phyloP scores from a whole-genome alignment of 2,329 filamentous ascomycete species.

The Pseudogymnoascus sp. region DNA sequence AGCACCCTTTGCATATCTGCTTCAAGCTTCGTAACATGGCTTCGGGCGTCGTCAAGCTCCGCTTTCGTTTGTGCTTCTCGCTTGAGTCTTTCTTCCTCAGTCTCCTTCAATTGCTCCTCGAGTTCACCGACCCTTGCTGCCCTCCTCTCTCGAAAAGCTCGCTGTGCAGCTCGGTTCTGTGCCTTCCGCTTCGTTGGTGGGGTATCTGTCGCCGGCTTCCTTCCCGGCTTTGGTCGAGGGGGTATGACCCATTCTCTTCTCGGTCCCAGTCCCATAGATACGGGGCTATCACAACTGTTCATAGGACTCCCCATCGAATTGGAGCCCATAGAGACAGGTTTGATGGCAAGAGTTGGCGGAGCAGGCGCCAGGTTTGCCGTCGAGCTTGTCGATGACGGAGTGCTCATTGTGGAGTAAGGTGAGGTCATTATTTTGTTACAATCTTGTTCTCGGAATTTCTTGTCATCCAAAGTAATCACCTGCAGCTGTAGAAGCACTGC shows the following conservation, averaged over 20 bases:
- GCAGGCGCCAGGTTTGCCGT: conserved; percentile 27
- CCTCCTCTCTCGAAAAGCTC: conserved; percentile 80
- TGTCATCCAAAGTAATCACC: background rate
- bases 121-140: conserved; percentile 74
- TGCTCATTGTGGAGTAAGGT: conserved; percentile 23
- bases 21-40: conserved; percentile 52
- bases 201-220: conserved; percentile 89
- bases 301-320: conserved; percentile 17
- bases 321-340: conserved; percentile 27
- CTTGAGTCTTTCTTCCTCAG: conserved; percentile 48
- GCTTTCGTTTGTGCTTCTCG: conserved; percentile 44
- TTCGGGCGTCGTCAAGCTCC: conserved; percentile 19
- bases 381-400: conserved; percentile 31
- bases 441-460: background rate
- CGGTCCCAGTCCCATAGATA: conserved; percentile 50
- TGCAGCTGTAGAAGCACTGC: conserved; percentile 6
- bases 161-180: conserved; percentile 86
- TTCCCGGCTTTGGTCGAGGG: conserved; percentile 77
- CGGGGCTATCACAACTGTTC: conserved; percentile 31
- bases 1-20: conserved; percentile 57
- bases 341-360: conserved; percentile 29
- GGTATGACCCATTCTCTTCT: conserved; percentile 82
- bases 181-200: conserved; percentile 89
- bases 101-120: conserved; percentile 56
- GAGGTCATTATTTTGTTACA: background rate